A percentile compares a stretch with the other conserved stretches of the same genome.
phyloP scores from a whole-genome alignment of 108 stramenopile genomes.

The Nitzschia putrida region DNA sequence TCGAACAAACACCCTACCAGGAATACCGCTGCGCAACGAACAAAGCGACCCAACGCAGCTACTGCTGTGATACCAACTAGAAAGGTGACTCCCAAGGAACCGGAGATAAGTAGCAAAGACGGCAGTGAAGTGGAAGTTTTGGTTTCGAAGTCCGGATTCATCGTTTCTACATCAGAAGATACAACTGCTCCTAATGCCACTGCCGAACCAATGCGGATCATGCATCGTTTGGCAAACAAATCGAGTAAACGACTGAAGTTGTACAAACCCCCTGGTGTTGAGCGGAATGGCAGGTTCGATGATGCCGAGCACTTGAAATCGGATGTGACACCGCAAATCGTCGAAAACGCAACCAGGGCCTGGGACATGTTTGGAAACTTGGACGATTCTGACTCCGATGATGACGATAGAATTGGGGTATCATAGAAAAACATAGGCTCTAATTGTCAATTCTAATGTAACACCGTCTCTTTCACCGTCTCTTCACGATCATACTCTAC shows the following conservation, averaged over 20 bases:
- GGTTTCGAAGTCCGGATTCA: not conserved
- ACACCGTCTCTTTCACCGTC: too few relatives aligned
- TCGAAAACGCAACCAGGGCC: slow-evolving; percentile 4
- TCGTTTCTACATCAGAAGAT: not conserved
- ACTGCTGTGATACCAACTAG: too few relatives aligned
- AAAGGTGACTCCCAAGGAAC: too few relatives aligned
- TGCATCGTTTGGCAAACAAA: not conserved
- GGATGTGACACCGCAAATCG: slow-evolving; percentile 3
- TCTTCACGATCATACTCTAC: too few relatives aligned
- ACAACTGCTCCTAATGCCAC: not conserved
- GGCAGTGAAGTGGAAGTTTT: not conserved
- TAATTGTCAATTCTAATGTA: too few relatives aligned
- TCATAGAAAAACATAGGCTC: too few relatives aligned
- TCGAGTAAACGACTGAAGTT: not conserved
- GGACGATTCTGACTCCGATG: slow-evolving; percentile 11
- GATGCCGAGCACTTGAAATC: not conserved
- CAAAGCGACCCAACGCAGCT: not conserved
- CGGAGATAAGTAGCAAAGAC: not conserved
- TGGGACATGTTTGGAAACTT: slow-evolving; percentile 9
- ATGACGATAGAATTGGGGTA: not conserved
- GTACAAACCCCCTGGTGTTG: not conserved
- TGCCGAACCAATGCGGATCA: not conserved
- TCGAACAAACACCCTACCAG: slow-evolving; percentile 23
- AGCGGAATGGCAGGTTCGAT: not conserved
- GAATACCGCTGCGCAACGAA: not conserved